Conservation (phyloP, 805 yeast species). For the Torulaspora indica region DNA sequence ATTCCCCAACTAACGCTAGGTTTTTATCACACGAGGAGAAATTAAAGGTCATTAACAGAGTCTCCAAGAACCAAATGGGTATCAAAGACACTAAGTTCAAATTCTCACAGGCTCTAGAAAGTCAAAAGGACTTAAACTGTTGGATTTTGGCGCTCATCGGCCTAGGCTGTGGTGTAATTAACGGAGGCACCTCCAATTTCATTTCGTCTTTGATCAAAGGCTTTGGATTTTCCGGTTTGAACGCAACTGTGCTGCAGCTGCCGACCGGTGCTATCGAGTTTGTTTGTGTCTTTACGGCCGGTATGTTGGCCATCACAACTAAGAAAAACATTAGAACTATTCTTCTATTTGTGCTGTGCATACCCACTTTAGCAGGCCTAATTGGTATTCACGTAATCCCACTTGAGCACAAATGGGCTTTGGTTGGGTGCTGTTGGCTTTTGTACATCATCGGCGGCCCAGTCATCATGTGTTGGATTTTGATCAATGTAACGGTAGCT, state of each 20-base stretch:
- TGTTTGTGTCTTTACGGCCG: conserved; percentile 22
- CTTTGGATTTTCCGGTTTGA: conserved; percentile 22
- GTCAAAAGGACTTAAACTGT: conserved; percentile 12
- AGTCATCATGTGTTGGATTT: conserved; percentile 23
- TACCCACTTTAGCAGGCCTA: conserved; percentile 22
- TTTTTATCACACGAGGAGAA: conserved; percentile 37
- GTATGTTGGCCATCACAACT: conserved; percentile 21
- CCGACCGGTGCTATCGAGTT: conserved; percentile 24
- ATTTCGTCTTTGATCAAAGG: conserved; percentile 21
- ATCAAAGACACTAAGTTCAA: conserved; percentile 18
- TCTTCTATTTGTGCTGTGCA: conserved; percentile 19
- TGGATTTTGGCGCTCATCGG: conserved; percentile 19
- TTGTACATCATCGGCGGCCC: conserved; percentile 24
- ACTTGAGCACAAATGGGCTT: conserved; percentile 20
- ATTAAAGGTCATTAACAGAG: conserved; percentile 20
- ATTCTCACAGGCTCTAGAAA: conserved; percentile 16
- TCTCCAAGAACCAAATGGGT: conserved; percentile 27
- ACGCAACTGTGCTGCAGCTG: conserved; percentile 18
- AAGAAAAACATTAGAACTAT: conserved; percentile 17
- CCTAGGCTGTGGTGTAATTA: conserved; percentile 19
- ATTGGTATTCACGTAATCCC: conserved; percentile 22
- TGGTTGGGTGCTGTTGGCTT: conserved; percentile 23
- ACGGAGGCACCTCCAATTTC: conserved; percentile 21
- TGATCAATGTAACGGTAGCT: conserved; percentile 21
- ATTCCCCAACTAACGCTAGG: conserved; percentile 36